Evolutionary conservation across 257 asterid genomes (phyloP).

Genomic region (Nicotiana sylvestris): DNA sequence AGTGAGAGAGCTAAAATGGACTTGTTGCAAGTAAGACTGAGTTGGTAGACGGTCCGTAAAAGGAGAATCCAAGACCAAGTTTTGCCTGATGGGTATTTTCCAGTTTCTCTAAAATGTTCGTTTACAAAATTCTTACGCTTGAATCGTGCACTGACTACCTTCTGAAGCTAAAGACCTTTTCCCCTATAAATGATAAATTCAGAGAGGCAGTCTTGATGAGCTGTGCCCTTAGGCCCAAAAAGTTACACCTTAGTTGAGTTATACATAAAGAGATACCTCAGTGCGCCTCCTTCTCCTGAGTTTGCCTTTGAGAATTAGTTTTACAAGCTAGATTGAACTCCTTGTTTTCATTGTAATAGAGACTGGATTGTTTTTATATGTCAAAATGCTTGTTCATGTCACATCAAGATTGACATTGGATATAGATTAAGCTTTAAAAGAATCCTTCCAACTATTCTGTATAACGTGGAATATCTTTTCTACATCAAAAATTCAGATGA

Average conservation of each 20-base stretch:
- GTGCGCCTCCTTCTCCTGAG: neutral
- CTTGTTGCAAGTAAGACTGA: neutral
- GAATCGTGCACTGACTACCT: slow-evolving; percentile 6
- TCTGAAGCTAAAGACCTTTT: neutral
- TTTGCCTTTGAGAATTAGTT: slow-evolving; percentile 1
- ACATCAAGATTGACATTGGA: neutral
- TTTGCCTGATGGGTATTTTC: neutral
- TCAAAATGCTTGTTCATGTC: slow-evolving; percentile 5
- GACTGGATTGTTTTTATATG: neutral
- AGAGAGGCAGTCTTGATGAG: neutral
- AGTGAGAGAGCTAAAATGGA: neutral
- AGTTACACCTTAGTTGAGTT: neutral
- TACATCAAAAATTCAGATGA: neutral
- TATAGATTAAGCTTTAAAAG: neutral
- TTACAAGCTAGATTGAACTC: slow-evolving; percentile 1
- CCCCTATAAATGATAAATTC: slow-evolving; percentile 1
- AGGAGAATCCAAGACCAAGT: neutral
- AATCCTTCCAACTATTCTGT: neutral
- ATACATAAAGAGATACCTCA: neutral
- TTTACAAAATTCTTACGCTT: neutral
- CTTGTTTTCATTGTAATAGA: slow-evolving; percentile 6
- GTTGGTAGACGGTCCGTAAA: neutral
- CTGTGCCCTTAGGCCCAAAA: neutral
- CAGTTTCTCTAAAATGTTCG: neutral
- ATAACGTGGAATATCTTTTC: slow-evolving; percentile 1